Base-by-base conservation (phyloP, 208 protist genomes). In the Crithidia acanthocephali region DNA sequence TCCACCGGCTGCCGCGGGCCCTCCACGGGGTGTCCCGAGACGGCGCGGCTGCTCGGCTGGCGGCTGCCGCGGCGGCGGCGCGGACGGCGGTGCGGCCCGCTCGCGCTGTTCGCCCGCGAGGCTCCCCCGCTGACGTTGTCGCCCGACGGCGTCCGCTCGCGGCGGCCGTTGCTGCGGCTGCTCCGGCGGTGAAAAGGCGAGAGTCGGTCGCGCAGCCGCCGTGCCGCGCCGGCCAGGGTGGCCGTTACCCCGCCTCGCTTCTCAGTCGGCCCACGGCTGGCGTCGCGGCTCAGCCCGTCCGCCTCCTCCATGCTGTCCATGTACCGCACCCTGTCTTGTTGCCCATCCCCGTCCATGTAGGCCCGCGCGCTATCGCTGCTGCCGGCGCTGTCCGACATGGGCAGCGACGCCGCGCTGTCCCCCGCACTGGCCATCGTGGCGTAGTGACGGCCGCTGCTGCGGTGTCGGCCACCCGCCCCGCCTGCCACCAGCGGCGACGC, bases 1-100 rank as follows among this genome's bases (percentile, higher is more conserved):
- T 81, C 60, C 9, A 72, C 47, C 11, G 50, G 63, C 66, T 58
- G 53, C n/a, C 27, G 72, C 56, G 44, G 48, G 9, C 59, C 60
- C 40, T 72, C 53, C 16, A 42, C 40, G 1, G n/a, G 40, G 47
- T 53, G 64, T 18, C 51, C 35, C 9, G 30, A 27, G 5, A 20
- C 45, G 15, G 53, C 64, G 30, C 42, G 28, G 47, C 33, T 65
- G 44, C 4, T 37, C 9, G 51, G 42, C 58, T 45, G 45, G 10
- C 51, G 33, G 51, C 67, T 51, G 40, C 37, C 13, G 18, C 53
- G 47, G 45, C 56, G 35, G 35, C 72, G 63, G 16, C 23, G 64
- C 1, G 40, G 58, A 20, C 42, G 28, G 1, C 35, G 47, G 32
- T 60, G 23, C 30, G 35, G 7, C 10, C 5, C 35, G 8, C 33